These are phyloP conservation scores for Aureobasidium sp. DNA, from an alignment of 2,329 filamentous ascomycete genomes.

Conservation along the genomic window DNA sequence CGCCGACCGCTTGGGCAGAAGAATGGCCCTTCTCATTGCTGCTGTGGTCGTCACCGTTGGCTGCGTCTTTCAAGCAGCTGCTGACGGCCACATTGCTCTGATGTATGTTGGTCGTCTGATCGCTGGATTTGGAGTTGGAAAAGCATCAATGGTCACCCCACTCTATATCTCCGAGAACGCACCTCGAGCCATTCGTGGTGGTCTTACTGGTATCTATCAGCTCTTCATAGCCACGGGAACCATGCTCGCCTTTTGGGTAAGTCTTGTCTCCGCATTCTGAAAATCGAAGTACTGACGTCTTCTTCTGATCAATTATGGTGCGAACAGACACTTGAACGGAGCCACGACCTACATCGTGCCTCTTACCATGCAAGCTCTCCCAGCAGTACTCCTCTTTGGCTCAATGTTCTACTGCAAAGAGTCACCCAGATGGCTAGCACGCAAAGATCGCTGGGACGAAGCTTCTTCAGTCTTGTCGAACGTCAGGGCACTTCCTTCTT, in stretches of 20 bases:
- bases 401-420: slow-evolving; percentile 57
- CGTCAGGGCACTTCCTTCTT: slow-evolving; percentile 53
- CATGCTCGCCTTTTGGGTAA: slow-evolving; percentile 44
- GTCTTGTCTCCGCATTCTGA: slow-evolving; percentile 23
- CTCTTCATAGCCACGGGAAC: slow-evolving; percentile 49
- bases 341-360: slow-evolving; percentile 54
- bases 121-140: slow-evolving; percentile 41
- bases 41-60: slow-evolving; percentile 54
- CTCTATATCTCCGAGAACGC: slow-evolving; percentile 54
- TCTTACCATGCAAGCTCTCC: slow-evolving; percentile 57
- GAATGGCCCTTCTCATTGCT: slow-evolving; percentile 47
- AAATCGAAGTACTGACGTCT: not conserved
- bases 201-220: slow-evolving; percentile 54
- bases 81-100: slow-evolving; percentile 51
- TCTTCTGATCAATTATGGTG: slow-evolving; percentile 1
- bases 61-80: slow-evolving; percentile 56
- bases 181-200: slow-evolving; percentile 52
- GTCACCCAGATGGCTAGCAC: slow-evolving; percentile 61
- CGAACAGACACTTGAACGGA: slow-evolving; percentile 38
- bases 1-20: slow-evolving; percentile 51
- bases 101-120: slow-evolving; percentile 62
- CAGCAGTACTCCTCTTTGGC: slow-evolving; percentile 52
- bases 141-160: slow-evolving; percentile 38
- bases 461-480: slow-evolving; percentile 49
- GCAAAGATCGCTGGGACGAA: slow-evolving; percentile 61